Evolutionary conservation across 352 stramenopile genomes (phyloP).

Genomic region (Phytophthora quininea): DNA sequence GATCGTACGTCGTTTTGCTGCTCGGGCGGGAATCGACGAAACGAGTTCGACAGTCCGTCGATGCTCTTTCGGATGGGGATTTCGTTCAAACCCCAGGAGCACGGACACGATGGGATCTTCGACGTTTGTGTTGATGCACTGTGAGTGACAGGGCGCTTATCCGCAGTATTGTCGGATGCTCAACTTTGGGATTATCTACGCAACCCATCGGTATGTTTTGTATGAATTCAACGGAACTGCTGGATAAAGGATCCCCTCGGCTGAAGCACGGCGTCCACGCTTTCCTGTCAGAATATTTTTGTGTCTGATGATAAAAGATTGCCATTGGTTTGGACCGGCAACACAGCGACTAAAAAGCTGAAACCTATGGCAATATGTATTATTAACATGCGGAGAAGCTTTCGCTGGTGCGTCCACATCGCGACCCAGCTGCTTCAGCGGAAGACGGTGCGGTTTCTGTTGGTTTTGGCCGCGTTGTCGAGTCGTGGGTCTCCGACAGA

Average conservation of each 20-base stretch:
- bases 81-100: neutral
- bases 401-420: neutral
- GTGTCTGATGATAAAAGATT: too few species aligned
- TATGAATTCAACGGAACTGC: too few species aligned
- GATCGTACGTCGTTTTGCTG: neutral
- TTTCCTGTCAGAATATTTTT: too few species aligned
- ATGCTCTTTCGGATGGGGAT: slow-evolving; percentile 24
- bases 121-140: neutral
- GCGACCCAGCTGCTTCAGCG: slow-evolving; percentile 15
- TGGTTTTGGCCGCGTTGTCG: neutral
- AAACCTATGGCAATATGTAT: neutral
- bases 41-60: slow-evolving; percentile 11
- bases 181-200: too few species aligned
- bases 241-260: too few species aligned
- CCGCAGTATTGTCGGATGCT: too few species aligned
- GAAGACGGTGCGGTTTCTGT: slow-evolving; percentile 12
- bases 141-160: too few species aligned
- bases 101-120: neutral
- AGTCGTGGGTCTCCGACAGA: slow-evolving; percentile 9
- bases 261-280: too few species aligned
- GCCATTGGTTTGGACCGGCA: too few species aligned
- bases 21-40: slow-evolving; percentile 3
- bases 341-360: too few species aligned
- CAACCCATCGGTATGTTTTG: too few species aligned
- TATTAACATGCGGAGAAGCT: neutral